Percentiles rank a stretch among this genome's conserved stretches.
Evolutionary conservation across 139 green algal species (phyloP).

Genomic region (Chlamydomonas sphaeroides): DNA sequence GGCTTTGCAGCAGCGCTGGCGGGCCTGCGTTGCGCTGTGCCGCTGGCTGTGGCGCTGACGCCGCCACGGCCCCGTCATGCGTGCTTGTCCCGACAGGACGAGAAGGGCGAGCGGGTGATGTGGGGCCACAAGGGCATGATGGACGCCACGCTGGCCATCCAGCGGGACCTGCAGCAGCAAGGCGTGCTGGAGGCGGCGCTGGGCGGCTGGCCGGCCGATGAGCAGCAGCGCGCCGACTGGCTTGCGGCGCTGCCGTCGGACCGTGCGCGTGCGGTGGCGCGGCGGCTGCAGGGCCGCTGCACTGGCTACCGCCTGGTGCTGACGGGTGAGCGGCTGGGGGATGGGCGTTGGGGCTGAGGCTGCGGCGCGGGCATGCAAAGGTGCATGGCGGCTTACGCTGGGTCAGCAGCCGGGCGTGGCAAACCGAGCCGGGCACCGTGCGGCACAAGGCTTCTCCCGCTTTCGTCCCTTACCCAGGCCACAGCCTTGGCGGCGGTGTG

Average conservation of each 20-base stretch:
- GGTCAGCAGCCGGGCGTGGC: too few species aligned
- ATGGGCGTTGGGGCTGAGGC: too few species aligned
- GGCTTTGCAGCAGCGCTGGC: too few species aligned
- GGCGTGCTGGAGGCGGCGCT: conserved; percentile 26
- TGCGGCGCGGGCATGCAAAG: too few species aligned
- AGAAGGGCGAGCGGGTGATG: not conserved
- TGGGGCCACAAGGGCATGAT: conserved; percentile 54
- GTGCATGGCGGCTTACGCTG: too few species aligned
- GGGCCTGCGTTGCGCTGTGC: too few species aligned
- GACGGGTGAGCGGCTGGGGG: not conserved
- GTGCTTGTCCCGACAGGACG: conserved; percentile 13
- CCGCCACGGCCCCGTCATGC: too few species aligned
- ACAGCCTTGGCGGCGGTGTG: conserved; percentile 42
- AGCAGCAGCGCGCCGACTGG: not conserved
- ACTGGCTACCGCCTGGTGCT: conserved; percentile 16
- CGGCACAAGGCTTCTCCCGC: too few species aligned
- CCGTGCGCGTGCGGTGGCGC: not conserved
- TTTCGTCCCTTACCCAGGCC: not conserved
- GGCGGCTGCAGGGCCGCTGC: not conserved
- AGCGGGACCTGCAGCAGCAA: conserved; percentile 5
- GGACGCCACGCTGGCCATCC: conserved; percentile 32
- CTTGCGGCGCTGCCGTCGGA: conserved; percentile 8
- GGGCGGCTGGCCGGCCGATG: not conserved
- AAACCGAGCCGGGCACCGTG: too few species aligned
- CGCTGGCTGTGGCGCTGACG: too few species aligned